These are phyloP conservation scores for Penicillium diatomitis DNA, from an alignment of 495 filamentous ascomycete genomes.

Conservation along the genomic window DNA sequence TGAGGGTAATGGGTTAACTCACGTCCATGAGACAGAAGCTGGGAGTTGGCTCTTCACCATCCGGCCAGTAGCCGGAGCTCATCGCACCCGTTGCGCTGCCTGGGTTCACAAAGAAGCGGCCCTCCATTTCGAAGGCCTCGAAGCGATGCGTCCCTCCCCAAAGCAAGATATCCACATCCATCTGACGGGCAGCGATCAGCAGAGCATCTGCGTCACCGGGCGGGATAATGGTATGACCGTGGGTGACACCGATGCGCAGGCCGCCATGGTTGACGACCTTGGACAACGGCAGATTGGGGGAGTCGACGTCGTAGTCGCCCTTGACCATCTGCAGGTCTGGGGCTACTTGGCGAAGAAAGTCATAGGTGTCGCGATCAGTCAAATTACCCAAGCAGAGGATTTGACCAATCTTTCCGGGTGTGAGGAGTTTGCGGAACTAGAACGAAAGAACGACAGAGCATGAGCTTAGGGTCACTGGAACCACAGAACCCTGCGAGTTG, in stretches of 20 bases:
- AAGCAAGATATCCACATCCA: conserved; percentile 93
- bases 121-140: conserved; percentile 97
- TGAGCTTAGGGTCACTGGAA: neutral
- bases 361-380: conserved; percentile 87
- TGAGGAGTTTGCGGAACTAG: conserved; percentile 96
- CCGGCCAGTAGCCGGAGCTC: conserved; percentile 59
- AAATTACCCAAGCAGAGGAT: conserved; percentile 96
- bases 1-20: conserved; percentile 27
- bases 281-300: conserved; percentile 78
- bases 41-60: conserved; percentile 75
- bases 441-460: conserved; percentile 1
- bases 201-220: conserved; percentile 84
- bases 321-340: conserved; percentile 94
- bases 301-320: conserved; percentile 89
- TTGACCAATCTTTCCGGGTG: conserved; percentile 95
- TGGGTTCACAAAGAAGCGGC: conserved; percentile 97
- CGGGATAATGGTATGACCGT: conserved; percentile 91
- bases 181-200: conserved; percentile 84
- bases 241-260: conserved; percentile 90
- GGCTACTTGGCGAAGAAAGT: conserved; percentile 83
- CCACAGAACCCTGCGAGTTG: too few species aligned
- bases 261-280: conserved; percentile 93
- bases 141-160: conserved; percentile 98
- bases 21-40: conserved; percentile 99
- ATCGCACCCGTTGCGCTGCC: conserved; percentile 88